A percentile compares a stretch with the other conserved stretches of the same genome.
Evolutionary conservation across 345 rosid genomes (phyloP).

Genomic region (Aquilaria malaccensis): DNA sequence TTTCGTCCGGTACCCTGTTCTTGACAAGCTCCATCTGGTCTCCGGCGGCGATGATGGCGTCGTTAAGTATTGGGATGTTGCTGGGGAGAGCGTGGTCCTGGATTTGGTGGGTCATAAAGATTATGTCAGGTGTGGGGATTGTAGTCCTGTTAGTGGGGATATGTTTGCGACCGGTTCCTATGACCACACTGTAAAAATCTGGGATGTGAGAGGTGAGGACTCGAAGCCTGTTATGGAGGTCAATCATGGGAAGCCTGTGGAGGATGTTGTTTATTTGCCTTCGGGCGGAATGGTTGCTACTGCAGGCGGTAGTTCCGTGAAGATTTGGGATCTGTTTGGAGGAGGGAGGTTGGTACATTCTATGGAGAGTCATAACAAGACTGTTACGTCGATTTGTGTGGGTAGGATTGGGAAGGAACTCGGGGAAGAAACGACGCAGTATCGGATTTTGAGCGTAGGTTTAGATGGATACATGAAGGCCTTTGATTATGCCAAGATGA

Average conservation of each 20-base stretch:
- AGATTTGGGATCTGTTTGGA: slow-evolving; percentile 84
- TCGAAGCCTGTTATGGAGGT: slow-evolving; percentile 52
- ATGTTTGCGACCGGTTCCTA: slow-evolving; percentile 84
- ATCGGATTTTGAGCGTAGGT: slow-evolving; percentile 72
- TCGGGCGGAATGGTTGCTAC: slow-evolving; percentile 87
- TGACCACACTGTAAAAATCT: slow-evolving; percentile 82
- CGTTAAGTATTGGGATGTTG: slow-evolving; percentile 96
- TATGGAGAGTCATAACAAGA: slow-evolving; percentile 92
- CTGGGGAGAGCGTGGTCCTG: slow-evolving; percentile 46
- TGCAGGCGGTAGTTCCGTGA: slow-evolving; percentile 73
- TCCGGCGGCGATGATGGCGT: slow-evolving; percentile 91
- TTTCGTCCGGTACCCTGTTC: slow-evolving; percentile 65
- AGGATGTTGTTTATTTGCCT: slow-evolving; percentile 80
- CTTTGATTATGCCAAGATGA: slow-evolving; percentile 70
- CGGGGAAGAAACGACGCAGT: slow-evolving; percentile 33
- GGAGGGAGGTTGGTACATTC: slow-evolving; percentile 79
- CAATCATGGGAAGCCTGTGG: slow-evolving; percentile 81
- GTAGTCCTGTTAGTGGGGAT: slow-evolving; percentile 59
- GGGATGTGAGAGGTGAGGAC: slow-evolving; percentile 73
- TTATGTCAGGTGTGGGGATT: slow-evolving; percentile 86
- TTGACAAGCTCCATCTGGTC: slow-evolving; percentile 80
- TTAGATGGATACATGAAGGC: slow-evolving; percentile 93
- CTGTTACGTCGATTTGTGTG: slow-evolving; percentile 65
- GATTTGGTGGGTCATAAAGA: slow-evolving; percentile 79
- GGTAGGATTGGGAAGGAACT: slow-evolving; percentile 41